Evolutionary conservation across 139 green algal species (phyloP).

Genomic region (Chlamydomonas eustigma): DNA sequence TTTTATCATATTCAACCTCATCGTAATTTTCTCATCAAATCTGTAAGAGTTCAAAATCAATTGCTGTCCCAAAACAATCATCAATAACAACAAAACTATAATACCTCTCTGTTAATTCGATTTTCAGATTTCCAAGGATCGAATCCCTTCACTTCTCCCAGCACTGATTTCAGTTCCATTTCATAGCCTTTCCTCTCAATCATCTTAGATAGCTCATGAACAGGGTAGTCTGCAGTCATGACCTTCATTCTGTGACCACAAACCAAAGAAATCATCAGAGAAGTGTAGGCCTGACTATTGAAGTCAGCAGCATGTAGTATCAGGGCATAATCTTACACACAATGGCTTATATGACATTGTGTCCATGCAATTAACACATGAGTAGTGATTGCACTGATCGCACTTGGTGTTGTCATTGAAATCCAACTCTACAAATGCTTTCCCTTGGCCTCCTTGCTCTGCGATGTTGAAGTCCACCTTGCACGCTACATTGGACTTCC

Average conservation of each 20-base stretch:
- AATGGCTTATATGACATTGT: neutral
- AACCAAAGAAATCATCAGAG: neutral
- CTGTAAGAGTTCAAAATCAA: too few relatives aligned
- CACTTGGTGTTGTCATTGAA: constrained; percentile 39
- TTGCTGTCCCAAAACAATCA: too few relatives aligned
- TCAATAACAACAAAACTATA: too few relatives aligned
- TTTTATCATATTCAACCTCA: too few relatives aligned
- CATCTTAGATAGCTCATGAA: constrained; percentile 25
- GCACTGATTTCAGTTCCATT: constrained; percentile 28
- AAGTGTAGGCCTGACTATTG: neutral
- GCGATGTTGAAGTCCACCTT: constrained; percentile 42
- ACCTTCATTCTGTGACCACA: constrained; percentile 19
- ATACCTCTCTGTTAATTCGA: neutral
- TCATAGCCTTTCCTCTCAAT: constrained; percentile 38
- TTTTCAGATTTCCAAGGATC: neutral
- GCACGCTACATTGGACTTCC: constrained; percentile 45
- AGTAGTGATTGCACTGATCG: neutral
- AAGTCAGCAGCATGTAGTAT: too few relatives aligned
- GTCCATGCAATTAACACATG: neutral
- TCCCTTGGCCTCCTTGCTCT: constrained; percentile 8
- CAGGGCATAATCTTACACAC: neutral
- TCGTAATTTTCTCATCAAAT: too few relatives aligned
- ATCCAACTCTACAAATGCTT: constrained; percentile 38
- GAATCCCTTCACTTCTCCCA: constrained; percentile 30
- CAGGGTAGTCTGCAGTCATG: constrained; percentile 26